phyloP scores from a whole-genome alignment of 257 asterid genomes.

The Echium plantagineum region DNA sequence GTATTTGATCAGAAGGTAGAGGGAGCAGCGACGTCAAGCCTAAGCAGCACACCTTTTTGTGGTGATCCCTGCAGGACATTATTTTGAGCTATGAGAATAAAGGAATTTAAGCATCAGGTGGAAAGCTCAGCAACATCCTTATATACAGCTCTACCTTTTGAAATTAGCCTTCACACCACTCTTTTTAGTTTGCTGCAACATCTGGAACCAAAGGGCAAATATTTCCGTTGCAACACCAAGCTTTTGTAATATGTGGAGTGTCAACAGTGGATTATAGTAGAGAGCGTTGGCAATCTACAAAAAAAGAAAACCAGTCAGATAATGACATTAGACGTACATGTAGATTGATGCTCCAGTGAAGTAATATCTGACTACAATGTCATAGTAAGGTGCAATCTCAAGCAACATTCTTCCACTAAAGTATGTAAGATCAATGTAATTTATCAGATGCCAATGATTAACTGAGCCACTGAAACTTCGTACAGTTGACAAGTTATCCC shows the following conservation, averaged over 20 bases:
- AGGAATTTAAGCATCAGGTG: not conserved
- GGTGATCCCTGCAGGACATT: slow-evolving; percentile 72
- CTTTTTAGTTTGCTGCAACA: slow-evolving; percentile 82
- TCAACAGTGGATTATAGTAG: slow-evolving; percentile 65
- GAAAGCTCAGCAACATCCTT: not conserved
- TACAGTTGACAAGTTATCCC: not conserved
- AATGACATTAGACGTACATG: slow-evolving; percentile 4
- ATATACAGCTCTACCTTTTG: slow-evolving; percentile 41
- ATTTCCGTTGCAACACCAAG: slow-evolving; percentile 82
- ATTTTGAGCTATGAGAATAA: not conserved
- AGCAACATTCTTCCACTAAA: not conserved
- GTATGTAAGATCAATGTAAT: not conserved
- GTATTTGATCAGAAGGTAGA: slow-evolving; percentile 84
- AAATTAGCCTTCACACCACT: slow-evolving; percentile 70
- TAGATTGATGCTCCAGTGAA: not conserved
- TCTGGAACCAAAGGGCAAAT: slow-evolving; percentile 91
- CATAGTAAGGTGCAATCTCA: not conserved
- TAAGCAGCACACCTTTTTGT: slow-evolving; percentile 91
- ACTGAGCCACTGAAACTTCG: not conserved
- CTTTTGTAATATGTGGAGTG: slow-evolving; percentile 75
- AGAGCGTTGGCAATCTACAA: slow-evolving; percentile 91
- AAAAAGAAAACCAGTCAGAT: not conserved
- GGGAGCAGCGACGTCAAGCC: slow-evolving; percentile 93
- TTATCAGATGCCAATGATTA: not conserved
- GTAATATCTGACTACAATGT: not conserved